Conservation (phyloP, 1,284 basidiomycete genomes). For the Ceratobasidium sp. region DNA sequence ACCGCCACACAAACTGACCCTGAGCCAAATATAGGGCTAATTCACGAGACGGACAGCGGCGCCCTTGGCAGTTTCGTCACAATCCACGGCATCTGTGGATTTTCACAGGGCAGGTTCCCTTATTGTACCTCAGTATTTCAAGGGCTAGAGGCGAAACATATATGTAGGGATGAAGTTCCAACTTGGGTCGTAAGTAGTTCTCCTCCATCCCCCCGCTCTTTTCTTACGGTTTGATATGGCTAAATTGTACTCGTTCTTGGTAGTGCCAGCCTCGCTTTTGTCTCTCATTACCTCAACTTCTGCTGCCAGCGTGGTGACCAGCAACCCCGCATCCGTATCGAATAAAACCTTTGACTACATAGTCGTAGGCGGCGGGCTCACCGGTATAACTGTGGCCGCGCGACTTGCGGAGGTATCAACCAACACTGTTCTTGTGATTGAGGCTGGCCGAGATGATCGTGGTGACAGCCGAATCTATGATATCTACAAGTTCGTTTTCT, state of each 20-base stretch:
- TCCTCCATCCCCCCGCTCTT: neutral
- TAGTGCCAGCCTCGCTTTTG: neutral
- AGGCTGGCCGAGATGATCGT: slow-evolving; percentile 69
- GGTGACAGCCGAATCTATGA: slow-evolving; percentile 65
- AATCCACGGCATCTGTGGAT: neutral
- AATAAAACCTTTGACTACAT: slow-evolving; percentile 72
- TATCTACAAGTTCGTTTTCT: slow-evolving; percentile 63
- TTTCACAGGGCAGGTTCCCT: neutral
- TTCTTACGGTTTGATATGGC: neutral
- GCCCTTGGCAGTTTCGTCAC: neutral
- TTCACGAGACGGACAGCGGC: neutral
- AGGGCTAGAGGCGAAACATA: neutral
- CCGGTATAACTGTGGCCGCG: slow-evolving; percentile 73
- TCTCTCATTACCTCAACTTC: neutral
- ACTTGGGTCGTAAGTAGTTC: neutral
- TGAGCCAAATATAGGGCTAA: neutral
- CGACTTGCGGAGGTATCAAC: slow-evolving; percentile 71
- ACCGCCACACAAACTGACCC: neutral
- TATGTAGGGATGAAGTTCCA: neutral
- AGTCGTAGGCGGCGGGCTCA: slow-evolving; percentile 74
- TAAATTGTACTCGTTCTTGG: neutral
- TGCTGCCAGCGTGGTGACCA: slow-evolving; percentile 32
- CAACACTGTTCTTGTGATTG: slow-evolving; percentile 70
- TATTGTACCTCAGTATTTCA: too few species aligned
- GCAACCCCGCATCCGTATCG: slow-evolving; percentile 23